A percentile compares a stretch with the other conserved stretches of the same genome.
Evolutionary conservation across 2,329 filamentous ascomycete genomes (phyloP).

Genomic region (Emergomyces orientalis): DNA sequence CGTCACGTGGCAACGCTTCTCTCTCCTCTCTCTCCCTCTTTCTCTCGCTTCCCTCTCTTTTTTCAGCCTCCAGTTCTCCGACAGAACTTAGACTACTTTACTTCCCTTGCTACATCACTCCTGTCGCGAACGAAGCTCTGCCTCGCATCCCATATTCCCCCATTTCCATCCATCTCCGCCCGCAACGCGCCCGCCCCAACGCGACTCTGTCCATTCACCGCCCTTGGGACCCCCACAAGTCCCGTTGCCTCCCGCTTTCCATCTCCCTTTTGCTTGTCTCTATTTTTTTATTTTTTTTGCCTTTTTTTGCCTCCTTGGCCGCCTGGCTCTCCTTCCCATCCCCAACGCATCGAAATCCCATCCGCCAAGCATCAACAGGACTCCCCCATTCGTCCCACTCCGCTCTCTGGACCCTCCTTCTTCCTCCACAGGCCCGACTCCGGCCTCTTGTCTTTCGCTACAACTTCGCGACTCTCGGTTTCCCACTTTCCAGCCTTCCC

Average conservation of each 20-base stretch:
- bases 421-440: conserved; percentile 7
- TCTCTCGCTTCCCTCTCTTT: not conserved
- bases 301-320: conserved; percentile 16
- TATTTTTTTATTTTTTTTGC: not conserved
- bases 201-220: conserved; percentile 19
- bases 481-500: not conserved
- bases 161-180: conserved; percentile 29
- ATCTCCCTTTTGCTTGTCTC: not conserved
- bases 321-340: conserved; percentile 14
- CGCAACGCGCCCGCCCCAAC: conserved; percentile 28
- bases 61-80: not conserved
- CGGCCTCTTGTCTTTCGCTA: conserved; percentile 10
- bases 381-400: conserved; percentile 10
- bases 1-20: not conserved
- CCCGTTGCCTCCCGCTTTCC: not conserved
- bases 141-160: conserved; percentile 21
- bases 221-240: not conserved
- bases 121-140: conserved; percentile 26
- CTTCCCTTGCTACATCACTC: too few species aligned
- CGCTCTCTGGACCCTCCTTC: conserved; percentile 16
- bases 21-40: not conserved
- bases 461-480: conserved; percentile 1
- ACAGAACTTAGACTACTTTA: conserved; percentile 15
- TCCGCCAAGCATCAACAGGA: conserved; percentile 23
- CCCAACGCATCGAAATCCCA: conserved; percentile 14